A percentile compares a stretch with the other conserved stretches of the same genome.
Evolutionary conservation across 2,329 filamentous ascomycete genomes (phyloP).

Genomic region (Clonostachys sp.): DNA sequence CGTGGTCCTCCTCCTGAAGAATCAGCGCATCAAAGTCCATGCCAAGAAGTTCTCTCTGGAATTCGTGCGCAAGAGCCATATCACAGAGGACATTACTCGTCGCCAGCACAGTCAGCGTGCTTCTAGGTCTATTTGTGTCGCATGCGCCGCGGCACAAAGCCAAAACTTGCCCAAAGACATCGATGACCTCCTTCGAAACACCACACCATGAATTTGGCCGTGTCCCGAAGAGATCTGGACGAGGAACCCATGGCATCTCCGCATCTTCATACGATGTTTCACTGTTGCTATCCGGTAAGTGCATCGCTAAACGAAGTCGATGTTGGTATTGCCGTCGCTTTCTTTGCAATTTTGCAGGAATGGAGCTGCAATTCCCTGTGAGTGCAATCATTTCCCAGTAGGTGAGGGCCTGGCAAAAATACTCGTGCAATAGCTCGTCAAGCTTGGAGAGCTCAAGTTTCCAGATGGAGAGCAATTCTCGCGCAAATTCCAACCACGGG

Average conservation of each 20-base stretch:
- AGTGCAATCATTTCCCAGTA: background rate
- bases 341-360: background rate
- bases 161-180: background rate
- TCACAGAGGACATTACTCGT: background rate
- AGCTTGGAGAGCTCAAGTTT: background rate
- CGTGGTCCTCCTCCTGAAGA: background rate
- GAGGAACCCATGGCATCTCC: background rate
- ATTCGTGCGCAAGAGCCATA: background rate
- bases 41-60: background rate
- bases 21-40: background rate
- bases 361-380: background rate
- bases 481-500: background rate
- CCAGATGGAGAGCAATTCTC: background rate
- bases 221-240: background rate
- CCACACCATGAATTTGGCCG: conserved; percentile 1
- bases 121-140: background rate
- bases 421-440: background rate
- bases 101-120: background rate
- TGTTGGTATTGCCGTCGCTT: background rate
- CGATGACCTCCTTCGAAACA: background rate
- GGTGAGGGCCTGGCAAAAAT: background rate
- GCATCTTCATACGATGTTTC: background rate
- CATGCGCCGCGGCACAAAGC: background rate
- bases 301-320: background rate
- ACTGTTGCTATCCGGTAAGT: background rate